phyloP scores from a whole-genome alignment of 2,329 filamentous ascomycete species.

The Paracamarosporium sp. region DNA sequence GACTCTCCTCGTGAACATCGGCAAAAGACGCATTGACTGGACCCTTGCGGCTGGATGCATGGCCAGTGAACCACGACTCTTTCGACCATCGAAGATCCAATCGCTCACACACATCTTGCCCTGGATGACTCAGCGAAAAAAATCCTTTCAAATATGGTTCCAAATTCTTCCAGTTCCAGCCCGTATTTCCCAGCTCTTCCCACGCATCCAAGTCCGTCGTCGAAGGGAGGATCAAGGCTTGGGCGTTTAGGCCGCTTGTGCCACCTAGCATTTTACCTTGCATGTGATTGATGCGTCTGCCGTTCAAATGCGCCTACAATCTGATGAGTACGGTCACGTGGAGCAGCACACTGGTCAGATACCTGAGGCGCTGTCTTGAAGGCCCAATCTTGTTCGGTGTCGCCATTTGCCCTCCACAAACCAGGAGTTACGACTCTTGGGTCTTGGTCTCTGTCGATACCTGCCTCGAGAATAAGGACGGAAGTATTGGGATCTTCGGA shows the following conservation, averaged over 20 bases:
- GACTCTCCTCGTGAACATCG: conserved; percentile 10
- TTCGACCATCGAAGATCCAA: conserved; percentile 9
- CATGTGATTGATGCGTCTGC: conserved; percentile 12
- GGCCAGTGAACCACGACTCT: neutral
- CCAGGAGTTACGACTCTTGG: too few species aligned
- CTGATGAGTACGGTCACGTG: too few species aligned
- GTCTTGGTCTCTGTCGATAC: too few species aligned
- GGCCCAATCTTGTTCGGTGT: too few species aligned
- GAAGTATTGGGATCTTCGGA: too few species aligned
- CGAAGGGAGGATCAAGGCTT: conserved; percentile 28
- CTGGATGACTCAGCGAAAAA: conserved; percentile 22
- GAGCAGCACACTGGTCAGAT: too few species aligned
- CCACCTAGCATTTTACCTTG: conserved; percentile 39
- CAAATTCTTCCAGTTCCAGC: conserved; percentile 34
- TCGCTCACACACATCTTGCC: conserved; percentile 10
- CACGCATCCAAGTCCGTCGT: conserved; percentile 37
- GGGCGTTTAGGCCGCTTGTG: conserved; percentile 33
- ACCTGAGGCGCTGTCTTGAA: too few species aligned
- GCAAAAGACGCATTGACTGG: conserved; percentile 12
- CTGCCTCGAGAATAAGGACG: too few species aligned
- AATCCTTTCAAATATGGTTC: conserved; percentile 32
- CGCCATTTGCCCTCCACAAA: too few species aligned
- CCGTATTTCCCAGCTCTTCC: conserved; percentile 38
- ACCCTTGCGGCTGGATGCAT: too few species aligned
- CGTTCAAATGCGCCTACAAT: too few species aligned